A percentile compares a stretch with the other conserved stretches of the same genome.
Conservation (phyloP, 2,329 filamentous ascomycete genomes). For the Colletotrichum sp. region DNA sequence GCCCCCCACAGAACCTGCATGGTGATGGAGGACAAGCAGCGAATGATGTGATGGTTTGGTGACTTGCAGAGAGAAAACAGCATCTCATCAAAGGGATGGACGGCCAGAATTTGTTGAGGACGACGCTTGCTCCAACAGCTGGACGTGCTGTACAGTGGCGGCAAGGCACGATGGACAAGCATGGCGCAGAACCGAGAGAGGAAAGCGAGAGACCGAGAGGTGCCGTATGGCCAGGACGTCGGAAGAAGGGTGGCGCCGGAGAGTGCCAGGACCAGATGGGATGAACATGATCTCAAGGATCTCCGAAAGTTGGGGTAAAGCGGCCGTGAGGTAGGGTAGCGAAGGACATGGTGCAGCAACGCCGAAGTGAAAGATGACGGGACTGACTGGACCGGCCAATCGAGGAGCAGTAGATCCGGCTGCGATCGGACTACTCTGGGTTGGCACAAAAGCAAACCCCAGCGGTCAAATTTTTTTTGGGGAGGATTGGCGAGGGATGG, state of each 20-base stretch:
- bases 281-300: background rate
- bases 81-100: background rate
- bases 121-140: background rate
- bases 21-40: background rate
- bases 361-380: background rate
- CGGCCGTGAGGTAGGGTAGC: background rate
- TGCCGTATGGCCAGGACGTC: background rate
- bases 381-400: background rate
- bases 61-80: conserved; percentile 14
- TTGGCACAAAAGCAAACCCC: background rate
- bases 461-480: background rate
- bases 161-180: background rate
- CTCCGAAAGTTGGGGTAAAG: background rate
- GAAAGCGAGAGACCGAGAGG: background rate
- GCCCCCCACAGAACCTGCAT: conserved; percentile 8
- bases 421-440: background rate
- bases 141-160: background rate
- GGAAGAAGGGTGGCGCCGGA: background rate
- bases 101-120: background rate
- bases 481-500: background rate
- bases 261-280: background rate
- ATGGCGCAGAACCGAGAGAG: background rate
- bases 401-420: background rate
- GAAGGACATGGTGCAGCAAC: background rate
- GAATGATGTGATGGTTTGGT: background rate